phyloP scores from a whole-genome alignment of 2,329 filamentous ascomycete genomes.

The Diplodia scrobiculata region DNA sequence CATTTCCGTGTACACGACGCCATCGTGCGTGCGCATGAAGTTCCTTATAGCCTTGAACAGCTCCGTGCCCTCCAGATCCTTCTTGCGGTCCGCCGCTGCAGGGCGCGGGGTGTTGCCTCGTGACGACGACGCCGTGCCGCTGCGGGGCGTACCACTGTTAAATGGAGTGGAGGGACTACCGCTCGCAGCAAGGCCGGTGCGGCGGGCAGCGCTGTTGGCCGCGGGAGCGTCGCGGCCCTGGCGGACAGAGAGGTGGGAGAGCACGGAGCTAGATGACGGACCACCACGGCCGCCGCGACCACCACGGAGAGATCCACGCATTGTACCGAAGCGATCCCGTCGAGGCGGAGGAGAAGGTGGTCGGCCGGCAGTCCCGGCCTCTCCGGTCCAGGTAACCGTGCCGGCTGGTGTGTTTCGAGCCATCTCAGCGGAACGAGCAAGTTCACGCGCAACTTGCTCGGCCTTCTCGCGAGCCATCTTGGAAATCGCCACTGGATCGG shows the following conservation, averaged over 20 bases:
- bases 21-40: slow-evolving; percentile 77
- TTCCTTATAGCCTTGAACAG: slow-evolving; percentile 65
- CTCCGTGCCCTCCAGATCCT: slow-evolving; percentile 45
- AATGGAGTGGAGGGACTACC: neutral
- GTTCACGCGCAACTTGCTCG: slow-evolving; percentile 72
- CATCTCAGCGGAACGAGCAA: slow-evolving; percentile 71
- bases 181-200: slow-evolving; percentile 27
- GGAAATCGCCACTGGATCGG: slow-evolving; percentile 76
- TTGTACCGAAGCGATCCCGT: slow-evolving; percentile 52
- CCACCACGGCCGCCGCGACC: slow-evolving; percentile 43
- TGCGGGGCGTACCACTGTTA: slow-evolving; percentile 27
- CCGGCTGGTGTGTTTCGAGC: slow-evolving; percentile 75
- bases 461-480: slow-evolving; percentile 80
- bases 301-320: slow-evolving; percentile 33
- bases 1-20: slow-evolving; percentile 78
- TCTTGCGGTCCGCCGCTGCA: slow-evolving; percentile 14
- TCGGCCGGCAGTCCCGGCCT: slow-evolving; percentile 74
- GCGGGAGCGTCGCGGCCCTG: slow-evolving; percentile 39
- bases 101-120: slow-evolving; percentile 36
- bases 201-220: neutral
- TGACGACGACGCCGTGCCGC: slow-evolving; percentile 39
- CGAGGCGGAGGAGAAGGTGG: slow-evolving; percentile 53
- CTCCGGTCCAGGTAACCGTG: slow-evolving; percentile 91
- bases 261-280: slow-evolving; percentile 46
- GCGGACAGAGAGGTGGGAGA: slow-evolving; percentile 49